Evolutionary conservation across 768 basidiomycete genomes (phyloP), one percentile per base, ranked within the genome.

Genomic region (Pulveroboletus sp.): DNA sequence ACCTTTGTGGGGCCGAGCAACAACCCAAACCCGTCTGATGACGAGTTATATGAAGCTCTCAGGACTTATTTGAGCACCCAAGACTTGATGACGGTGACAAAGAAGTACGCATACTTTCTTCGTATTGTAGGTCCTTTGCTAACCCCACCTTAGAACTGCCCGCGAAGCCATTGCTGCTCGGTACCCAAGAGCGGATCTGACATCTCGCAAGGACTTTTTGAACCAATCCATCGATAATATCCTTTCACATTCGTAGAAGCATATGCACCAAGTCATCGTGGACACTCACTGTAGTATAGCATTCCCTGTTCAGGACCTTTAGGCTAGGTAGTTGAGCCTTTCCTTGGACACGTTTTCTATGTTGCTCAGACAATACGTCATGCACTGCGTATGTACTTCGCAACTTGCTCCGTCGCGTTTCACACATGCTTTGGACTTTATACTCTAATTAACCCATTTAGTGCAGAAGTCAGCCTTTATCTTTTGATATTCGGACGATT

Each of bases 51-150:
- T 55, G 73, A 64, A 14, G 76, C 79, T 15, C 66, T 86, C 15
- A 72, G 79, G 46, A 71, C 72, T 21, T 83, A 81, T 59, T 59
- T 87, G 49, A 78, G 81, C 45, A 78, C 79, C 21, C 82, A 84
- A 58, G 82, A 87, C 62, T 63, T 85, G 56, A 84, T 86, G 84
- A 76, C 74, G n/a, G 81, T 86, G 40, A 82, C 80, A 55, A 83
- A 83, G 73, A 82, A 81, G 78, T 83, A 56, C 60, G 80, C 3
- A 2, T 43, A 2, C 11, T 39, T 39, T 26, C 46, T 37, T 37
- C 9, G n/a, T 36, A 8, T 40, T 18, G 17, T 49, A 28, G n/a
- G 27, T 8, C 8, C 11, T 0, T 47, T 17, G 39, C 58, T 60
- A 48, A 53, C 39, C 53, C n/a, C 8, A 11, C 9, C 28, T 5